These are phyloP conservation scores for Zelonia costaricensis DNA, from an alignment of 208 protist genomes.

Conservation along the genomic window DNA sequence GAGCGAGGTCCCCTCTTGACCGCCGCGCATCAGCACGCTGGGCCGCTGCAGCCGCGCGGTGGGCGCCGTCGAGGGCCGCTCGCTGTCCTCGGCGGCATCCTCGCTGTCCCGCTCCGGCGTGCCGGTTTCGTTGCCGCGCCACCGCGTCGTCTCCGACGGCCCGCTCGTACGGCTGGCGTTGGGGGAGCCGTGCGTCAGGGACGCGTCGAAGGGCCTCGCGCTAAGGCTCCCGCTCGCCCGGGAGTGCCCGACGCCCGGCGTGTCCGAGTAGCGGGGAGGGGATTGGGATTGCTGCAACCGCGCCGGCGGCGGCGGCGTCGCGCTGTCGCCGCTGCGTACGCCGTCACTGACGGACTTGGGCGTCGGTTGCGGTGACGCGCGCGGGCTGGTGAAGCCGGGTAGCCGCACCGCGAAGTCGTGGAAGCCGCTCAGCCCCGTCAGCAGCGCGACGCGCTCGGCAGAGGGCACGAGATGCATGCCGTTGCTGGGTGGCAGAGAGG, in stretches of 20 bases:
- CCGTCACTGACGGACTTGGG: too few relatives aligned
- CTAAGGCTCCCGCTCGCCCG: too few relatives aligned
- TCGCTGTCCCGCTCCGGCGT: neutral
- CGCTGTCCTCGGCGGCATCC: neutral
- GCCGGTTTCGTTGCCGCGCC: neutral
- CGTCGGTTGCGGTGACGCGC: neutral
- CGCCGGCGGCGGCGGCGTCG: neutral
- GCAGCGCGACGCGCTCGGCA: conserved; percentile 1
- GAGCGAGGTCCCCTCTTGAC: too few relatives aligned
- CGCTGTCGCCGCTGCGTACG: too few relatives aligned
- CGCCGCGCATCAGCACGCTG: neutral
- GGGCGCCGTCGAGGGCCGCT: neutral
- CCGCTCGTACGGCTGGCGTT: neutral
- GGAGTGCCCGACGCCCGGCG: neutral
- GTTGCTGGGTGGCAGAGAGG: neutral
- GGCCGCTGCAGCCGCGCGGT: neutral
- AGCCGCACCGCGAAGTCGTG: conserved; percentile 16
- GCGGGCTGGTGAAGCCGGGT: neutral
- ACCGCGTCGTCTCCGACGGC: neutral
- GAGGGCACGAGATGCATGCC: neutral
- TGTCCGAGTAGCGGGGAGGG: too few relatives aligned
- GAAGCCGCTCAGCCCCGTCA: conserved; percentile 10
- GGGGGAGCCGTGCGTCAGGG: neutral
- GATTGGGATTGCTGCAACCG: too few relatives aligned
- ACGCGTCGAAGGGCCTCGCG: conserved; percentile 1